Evolutionary conservation across 768 basidiomycete species (phyloP), one percentile per base, ranked within the genome.

Genomic region (Suillus fuscotomentosus): DNA sequence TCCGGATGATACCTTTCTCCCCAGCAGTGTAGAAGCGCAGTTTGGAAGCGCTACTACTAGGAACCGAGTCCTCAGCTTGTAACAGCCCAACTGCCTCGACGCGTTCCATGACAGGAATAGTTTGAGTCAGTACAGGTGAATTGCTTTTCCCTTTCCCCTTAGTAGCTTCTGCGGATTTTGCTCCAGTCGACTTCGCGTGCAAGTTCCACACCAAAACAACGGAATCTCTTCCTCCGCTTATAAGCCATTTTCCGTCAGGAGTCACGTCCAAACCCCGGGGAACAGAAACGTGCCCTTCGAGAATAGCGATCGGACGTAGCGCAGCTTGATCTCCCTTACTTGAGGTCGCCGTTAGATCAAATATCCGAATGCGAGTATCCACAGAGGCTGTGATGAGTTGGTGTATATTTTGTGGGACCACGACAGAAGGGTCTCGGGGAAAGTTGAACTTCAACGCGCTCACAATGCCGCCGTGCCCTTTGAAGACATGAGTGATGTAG

Each of bases 401-500:
- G 84, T 96, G 91, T 60, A 81, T 83, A 68, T 78, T 80, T 60
- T 79, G 77, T 61, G 79, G 79, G 47, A 69, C 75, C 36, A 82
- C 77, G 41, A 78, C 79, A 9, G 86, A 84, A 3, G 82, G 79
- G 66, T 90, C 84, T 65, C 81, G 84, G 24, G 88, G 89, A 69
- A 90, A 92, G 74, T 89, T 91, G 78, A 96, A 99, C 31, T 84
- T 80, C 65, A 99, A 79, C 17, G 97, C 95, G 68, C 91, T 93
- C 73, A 99, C 90, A 65, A 97, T 93, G n/a, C 97, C 97, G 5
- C 96, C 97, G 73, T 99, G 97, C 2, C 96, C 97, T 71, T 91
- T 92, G 83, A 97, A 95, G 14, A 95, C 84, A 75, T 99, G 97
- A 0, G 97, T 99, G 39, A 92, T 86, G 73, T 89, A 95, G 41